phyloP scores from a whole-genome alignment of 179 eudicot genomes.

The Gypsophila paniculata region DNA sequence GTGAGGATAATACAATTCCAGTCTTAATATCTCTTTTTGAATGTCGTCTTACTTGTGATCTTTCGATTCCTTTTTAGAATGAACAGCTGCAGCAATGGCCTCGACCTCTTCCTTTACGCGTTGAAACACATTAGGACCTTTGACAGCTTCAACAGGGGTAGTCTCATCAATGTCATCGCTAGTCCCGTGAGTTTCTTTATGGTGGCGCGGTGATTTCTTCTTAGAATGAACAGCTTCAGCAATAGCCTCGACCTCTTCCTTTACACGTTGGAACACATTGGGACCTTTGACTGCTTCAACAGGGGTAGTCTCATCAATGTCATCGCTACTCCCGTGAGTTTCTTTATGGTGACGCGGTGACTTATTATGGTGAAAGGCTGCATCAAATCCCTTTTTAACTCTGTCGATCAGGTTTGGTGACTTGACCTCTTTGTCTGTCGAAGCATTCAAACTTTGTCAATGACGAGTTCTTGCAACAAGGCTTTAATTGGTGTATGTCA shows the following conservation, averaged over 20 bases:
- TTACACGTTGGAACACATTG: conserved; percentile 46
- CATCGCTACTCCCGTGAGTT: conserved; percentile 75
- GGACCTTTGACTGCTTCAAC: conserved; percentile 67
- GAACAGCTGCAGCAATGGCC: conserved; percentile 38
- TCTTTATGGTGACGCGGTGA: conserved; percentile 69
- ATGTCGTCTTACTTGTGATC: conserved; percentile 26
- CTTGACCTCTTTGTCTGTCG: conserved; percentile 42
- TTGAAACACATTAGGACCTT: conserved; percentile 66
- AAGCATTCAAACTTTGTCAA: neutral
- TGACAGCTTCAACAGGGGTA: conserved; percentile 56
- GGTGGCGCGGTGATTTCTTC: conserved; percentile 55
- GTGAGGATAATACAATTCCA: conserved; percentile 3
- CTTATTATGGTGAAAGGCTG: conserved; percentile 32
- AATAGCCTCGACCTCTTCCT: conserved; percentile 49
- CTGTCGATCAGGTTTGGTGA: conserved; percentile 36
- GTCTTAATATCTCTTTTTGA: neutral
- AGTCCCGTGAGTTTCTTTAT: conserved; percentile 79
- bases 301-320: conserved; percentile 62
- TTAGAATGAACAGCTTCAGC: conserved; percentile 35
- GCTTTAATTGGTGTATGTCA: neutral
- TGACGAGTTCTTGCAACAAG: neutral
- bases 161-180: conserved; percentile 60
- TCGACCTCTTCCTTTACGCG: conserved; percentile 49
- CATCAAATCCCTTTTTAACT: conserved; percentile 42
- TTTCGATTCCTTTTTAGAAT: conserved; percentile 36